Conservation (phyloP, 371 early-diverging fungal genomes). For the Capillidium heterosporum region DNA sequence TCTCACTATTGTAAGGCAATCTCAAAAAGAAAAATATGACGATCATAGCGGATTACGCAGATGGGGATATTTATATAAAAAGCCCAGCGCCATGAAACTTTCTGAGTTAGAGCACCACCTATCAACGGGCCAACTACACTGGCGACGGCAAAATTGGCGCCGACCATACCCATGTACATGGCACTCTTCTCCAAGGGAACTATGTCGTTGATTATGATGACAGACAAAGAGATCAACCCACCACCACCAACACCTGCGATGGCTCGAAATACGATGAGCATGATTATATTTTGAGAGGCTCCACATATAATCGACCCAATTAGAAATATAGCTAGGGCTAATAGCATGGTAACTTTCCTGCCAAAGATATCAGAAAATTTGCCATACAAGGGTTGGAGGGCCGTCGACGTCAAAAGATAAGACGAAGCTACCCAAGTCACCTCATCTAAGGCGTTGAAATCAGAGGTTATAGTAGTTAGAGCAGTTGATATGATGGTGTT, state of each 20-base stretch:
- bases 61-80: conserved; percentile 63
- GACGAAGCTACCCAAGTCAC: conserved; percentile 20
- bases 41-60: conserved; percentile 20
- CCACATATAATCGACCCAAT: conserved; percentile 31
- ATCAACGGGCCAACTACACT: conserved; percentile 48
- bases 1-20: conserved; percentile 15
- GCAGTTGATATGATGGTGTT: conserved; percentile 9
- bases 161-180: conserved; percentile 27
- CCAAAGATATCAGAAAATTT: conserved; percentile 37
- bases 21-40: conserved; percentile 20
- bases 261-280: conserved; percentile 40
- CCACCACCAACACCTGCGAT: conserved; percentile 46
- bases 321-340: conserved; percentile 22
- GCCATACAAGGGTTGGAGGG: conserved; percentile 37
- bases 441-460: conserved; percentile 7
- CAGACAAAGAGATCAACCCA: conserved; percentile 42
- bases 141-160: conserved; percentile 29
- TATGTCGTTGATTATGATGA: conserved; percentile 44
- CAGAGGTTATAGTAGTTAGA: conserved; percentile 6
- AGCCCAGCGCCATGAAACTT: conserved; percentile 31
- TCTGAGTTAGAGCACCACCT: conserved; percentile 51
- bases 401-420: conserved; percentile 29
- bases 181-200: conserved; percentile 16
- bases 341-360: conserved; percentile 28
- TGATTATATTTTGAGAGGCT: conserved; percentile 26